Evolutionary conservation across 805 yeast species (phyloP).

Genomic region (Kuraishia cidri): DNA sequence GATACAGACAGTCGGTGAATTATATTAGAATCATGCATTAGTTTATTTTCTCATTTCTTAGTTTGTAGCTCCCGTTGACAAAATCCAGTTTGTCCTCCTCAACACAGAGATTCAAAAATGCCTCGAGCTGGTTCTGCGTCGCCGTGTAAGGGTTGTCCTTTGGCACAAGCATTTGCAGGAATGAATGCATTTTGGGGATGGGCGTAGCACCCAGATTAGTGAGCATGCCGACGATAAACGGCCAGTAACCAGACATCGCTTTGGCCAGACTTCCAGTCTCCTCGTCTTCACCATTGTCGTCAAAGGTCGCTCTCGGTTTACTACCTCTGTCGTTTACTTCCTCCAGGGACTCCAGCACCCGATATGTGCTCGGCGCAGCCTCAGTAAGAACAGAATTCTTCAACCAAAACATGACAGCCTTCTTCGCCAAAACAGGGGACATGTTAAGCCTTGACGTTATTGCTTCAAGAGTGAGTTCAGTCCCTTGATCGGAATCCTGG

Average conservation of each 20-base stretch:
- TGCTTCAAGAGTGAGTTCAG: conserved; percentile 18
- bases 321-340: conserved; percentile 5
- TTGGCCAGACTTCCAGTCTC: conserved; percentile 4
- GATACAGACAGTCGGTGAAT: conserved; percentile 8
- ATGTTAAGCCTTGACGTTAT: conserved; percentile 30
- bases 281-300: conserved; percentile 15
- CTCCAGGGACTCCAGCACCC: conserved; percentile 27
- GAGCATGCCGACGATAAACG: conserved; percentile 47
- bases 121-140: conserved; percentile 30
- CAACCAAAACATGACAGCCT: conserved; percentile 54
- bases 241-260: conserved; percentile 23
- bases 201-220: conserved; percentile 46
- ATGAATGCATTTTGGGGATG: conserved; percentile 38
- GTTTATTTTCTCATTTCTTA: conserved; percentile 10
- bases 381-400: conserved; percentile 42
- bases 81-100: conserved; percentile 30
- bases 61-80: conserved; percentile 23
- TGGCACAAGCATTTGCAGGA: conserved; percentile 48
- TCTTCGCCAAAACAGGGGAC: conserved; percentile 27
- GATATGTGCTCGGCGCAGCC: conserved; percentile 23
- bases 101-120: conserved; percentile 29
- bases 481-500: conserved; percentile 11
- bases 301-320: background rate
- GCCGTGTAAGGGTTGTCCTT: conserved; percentile 30
- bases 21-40: background rate